Evolutionary conservation across 257 asterid species (phyloP).

Genomic region (Jasminum sambac): DNA sequence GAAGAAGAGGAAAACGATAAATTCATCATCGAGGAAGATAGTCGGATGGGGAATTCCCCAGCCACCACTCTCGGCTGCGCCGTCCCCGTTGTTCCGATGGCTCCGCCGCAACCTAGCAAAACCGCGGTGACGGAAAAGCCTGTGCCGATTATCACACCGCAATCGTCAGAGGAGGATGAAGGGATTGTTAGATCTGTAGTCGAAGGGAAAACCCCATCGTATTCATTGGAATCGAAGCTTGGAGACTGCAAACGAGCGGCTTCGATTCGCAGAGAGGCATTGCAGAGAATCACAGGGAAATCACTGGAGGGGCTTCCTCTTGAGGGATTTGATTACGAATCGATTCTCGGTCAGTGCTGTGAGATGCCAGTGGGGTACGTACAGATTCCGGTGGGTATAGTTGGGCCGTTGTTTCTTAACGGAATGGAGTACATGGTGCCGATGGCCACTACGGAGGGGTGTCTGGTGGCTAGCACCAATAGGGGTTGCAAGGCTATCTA

Average conservation of each 20-base stretch:
- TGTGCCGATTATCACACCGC: conserved; percentile 21
- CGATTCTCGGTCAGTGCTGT: conserved; percentile 64
- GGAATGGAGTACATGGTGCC: conserved; percentile 58
- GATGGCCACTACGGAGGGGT: conserved; percentile 67
- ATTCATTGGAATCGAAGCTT: conserved; percentile 51
- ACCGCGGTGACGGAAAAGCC: conserved; percentile 23
- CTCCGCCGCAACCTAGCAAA: conserved; percentile 25
- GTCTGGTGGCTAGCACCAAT: conserved; percentile 62
- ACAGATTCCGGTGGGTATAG: conserved; percentile 63
- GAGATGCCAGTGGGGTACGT: conserved; percentile 74
- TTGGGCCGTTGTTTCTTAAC: conserved; percentile 57
- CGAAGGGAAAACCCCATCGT: conserved; percentile 44
- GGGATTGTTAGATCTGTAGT: conserved; percentile 38
- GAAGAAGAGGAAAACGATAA: conserved; percentile 33
- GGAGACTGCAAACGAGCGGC: conserved; percentile 55
- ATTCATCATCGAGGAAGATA: conserved; percentile 32
- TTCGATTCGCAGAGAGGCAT: conserved; percentile 44
- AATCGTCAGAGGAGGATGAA: conserved; percentile 44
- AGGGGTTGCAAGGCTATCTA: conserved; percentile 63
- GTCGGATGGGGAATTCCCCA: conserved; percentile 25
- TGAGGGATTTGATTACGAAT: conserved; percentile 56
- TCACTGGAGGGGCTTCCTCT: conserved; percentile 53
- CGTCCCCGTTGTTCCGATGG: conserved; percentile 17
- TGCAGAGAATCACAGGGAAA: conserved; percentile 54
- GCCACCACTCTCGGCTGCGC: conserved; percentile 33